Evolutionary conservation across 2,329 filamentous ascomycete genomes (phyloP).

Genomic region (Beauveria rudraprayagi): DNA sequence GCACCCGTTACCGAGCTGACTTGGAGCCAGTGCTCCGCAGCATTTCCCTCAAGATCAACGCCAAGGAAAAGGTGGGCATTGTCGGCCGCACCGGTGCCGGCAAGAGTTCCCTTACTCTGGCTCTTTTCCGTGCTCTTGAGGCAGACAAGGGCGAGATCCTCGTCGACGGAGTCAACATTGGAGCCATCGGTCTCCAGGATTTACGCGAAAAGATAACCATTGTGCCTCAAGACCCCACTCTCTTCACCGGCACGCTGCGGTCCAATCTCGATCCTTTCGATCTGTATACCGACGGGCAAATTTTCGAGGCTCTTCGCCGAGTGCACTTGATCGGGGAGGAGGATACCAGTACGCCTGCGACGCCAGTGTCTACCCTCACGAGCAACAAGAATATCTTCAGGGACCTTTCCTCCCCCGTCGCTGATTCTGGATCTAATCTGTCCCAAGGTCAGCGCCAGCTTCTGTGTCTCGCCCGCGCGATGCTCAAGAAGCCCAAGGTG

Average conservation of each 20-base stretch:
- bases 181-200: slow-evolving; percentile 83
- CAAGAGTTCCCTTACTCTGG: slow-evolving; percentile 89
- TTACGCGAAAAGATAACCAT: slow-evolving; percentile 92
- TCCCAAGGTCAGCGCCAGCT: slow-evolving; percentile 95
- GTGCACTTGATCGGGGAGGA: slow-evolving; percentile 77
- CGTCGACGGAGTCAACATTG: slow-evolving; percentile 87
- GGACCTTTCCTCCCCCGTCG: slow-evolving; percentile 73
- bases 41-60: slow-evolving; percentile 77
- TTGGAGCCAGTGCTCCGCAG: slow-evolving; percentile 79
- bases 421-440: slow-evolving; percentile 87
- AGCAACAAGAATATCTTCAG: slow-evolving; percentile 90
- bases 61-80: slow-evolving; percentile 89
- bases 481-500: slow-evolving; percentile 85
- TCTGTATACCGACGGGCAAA: slow-evolving; percentile 80
- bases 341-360: slow-evolving; percentile 22
- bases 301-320: slow-evolving; percentile 76
- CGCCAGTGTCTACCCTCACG: slow-evolving; percentile 29
- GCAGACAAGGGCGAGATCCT: slow-evolving; percentile 83
- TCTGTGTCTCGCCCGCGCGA: slow-evolving; percentile 82
- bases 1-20: slow-evolving; percentile 79
- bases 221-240: slow-evolving; percentile 91
- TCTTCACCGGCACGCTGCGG: slow-evolving; percentile 87
- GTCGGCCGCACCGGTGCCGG: slow-evolving; percentile 93
- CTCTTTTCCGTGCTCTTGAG: slow-evolving; percentile 88
- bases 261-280: slow-evolving; percentile 91